phyloP scores from a whole-genome alignment of 768 basidiomycete species.

The Podaxis sp. region DNA sequence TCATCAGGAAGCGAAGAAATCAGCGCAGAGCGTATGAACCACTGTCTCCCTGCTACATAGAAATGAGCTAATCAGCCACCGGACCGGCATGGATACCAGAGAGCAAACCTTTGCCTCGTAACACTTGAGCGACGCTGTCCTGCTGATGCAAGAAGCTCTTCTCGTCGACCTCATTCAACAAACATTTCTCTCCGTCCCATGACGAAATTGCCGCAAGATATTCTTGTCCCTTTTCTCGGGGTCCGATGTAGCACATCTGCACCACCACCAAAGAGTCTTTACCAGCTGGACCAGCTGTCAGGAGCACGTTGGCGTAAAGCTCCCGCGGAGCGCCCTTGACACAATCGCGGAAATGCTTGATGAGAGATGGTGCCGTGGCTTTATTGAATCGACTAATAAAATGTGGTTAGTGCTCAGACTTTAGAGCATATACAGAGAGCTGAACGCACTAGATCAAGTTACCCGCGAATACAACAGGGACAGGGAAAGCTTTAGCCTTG shows the following conservation, averaged over 20 bases:
- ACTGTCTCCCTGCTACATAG: slow-evolving; percentile 68
- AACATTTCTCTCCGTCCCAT: slow-evolving; percentile 85
- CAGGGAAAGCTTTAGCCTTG: slow-evolving; percentile 84
- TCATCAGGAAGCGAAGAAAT: slow-evolving; percentile 86
- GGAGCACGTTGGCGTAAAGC: slow-evolving; percentile 85
- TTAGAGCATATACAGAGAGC: not conserved
- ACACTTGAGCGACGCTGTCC: slow-evolving; percentile 86
- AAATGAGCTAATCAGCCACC: not conserved
- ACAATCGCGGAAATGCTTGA: slow-evolving; percentile 92
- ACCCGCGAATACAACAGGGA: slow-evolving; percentile 90
- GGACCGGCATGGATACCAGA: slow-evolving; percentile 6
- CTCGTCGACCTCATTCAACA: slow-evolving; percentile 89
- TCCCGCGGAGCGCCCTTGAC: slow-evolving; percentile 86
- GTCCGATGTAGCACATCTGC: slow-evolving; percentile 88
- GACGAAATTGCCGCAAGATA: slow-evolving; percentile 78
- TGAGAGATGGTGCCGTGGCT: slow-evolving; percentile 83
- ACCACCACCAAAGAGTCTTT: slow-evolving; percentile 86
- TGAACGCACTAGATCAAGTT: slow-evolving; percentile 83
- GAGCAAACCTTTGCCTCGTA: slow-evolving; percentile 74
- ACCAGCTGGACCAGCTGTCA: slow-evolving; percentile 86
- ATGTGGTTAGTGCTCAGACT: slow-evolving; percentile 14
- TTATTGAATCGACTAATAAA: slow-evolving; percentile 75
- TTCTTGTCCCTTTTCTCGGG: slow-evolving; percentile 71
- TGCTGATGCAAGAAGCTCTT: slow-evolving; percentile 89
- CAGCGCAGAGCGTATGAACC: slow-evolving; percentile 89